Evolutionary conservation across 139 green algal genomes (phyloP).

Genomic region (Edaphochlamys debaryana): DNA sequence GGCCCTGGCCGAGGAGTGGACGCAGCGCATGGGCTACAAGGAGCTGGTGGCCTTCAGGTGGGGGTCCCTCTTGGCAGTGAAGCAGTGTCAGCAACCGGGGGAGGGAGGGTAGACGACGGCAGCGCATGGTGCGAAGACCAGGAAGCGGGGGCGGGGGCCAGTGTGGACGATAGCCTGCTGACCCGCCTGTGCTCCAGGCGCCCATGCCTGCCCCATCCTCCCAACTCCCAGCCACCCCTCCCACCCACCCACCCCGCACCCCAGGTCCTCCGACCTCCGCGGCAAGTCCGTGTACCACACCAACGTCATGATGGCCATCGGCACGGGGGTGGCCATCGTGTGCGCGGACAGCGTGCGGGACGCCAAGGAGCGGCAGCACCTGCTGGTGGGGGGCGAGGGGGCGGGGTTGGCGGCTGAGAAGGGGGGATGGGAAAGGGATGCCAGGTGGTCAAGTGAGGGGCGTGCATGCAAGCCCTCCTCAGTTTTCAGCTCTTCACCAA

Average conservation of each 20-base stretch:
- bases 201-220: too few species aligned
- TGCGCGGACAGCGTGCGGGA: constrained; percentile 86
- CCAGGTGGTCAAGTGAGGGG: too few species aligned
- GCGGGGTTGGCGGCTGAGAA: background rate
- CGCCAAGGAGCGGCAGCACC: constrained; percentile 70
- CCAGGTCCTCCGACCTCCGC: constrained; percentile 58
- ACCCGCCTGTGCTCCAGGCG: too few species aligned
- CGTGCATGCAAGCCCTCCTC: too few species aligned
- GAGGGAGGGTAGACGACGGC: too few species aligned
- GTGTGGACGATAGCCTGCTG: too few species aligned
- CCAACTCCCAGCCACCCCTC: too few species aligned
- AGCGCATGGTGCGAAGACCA: too few species aligned
- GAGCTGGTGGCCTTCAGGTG: constrained; percentile 80
- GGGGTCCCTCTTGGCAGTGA: too few species aligned
- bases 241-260: background rate
- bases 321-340: constrained; percentile 90
- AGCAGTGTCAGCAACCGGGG: too few species aligned
- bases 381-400: constrained; percentile 58
- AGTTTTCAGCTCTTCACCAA: too few species aligned
- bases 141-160: too few species aligned
- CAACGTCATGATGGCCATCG: constrained; percentile 97
- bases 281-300: constrained; percentile 94
- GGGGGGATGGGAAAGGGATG: background rate
- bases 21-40: constrained; percentile 74
- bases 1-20: constrained; percentile 73